Base-by-base conservation (phyloP, 169 alveolate genomes). In the Eimeria praecox region DNA sequence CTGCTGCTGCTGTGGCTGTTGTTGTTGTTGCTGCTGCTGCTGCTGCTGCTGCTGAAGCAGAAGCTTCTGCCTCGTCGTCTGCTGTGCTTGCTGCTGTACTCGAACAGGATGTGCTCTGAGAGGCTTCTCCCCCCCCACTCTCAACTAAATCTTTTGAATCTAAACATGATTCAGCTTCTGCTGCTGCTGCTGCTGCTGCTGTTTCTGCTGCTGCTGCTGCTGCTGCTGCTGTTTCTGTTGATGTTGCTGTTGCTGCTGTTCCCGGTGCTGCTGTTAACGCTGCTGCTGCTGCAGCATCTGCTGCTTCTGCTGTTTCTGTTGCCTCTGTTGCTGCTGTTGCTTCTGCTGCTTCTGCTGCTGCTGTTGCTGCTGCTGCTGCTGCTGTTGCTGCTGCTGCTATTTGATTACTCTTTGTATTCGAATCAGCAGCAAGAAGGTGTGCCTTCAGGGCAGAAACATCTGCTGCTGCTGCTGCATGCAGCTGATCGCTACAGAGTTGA, bases 81-180 rank as follows among this genome's bases (percentile, higher is more conserved):
- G 44, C 88, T 12, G 56, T 62, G 3, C 33, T 62, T 30, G 35
- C 40, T 16, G 33, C 88, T 20, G 73, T 64, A 30, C 89, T 95
- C 8, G 97, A 95, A 33, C 96, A 97, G 85, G 93, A 97, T 38
- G 97, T 24, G 96, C 96, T 64, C 62, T 80, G 89, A 80, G 93
- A 20, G 80, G 82, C 94, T 86, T 83, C 88, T 80, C 59, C 71
- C 64, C 62, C 66, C 96, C 22, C 27, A 92, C 96, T 40, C 95
- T 27, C 78, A 91, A 59, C 75, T 91, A 90, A 78, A 78, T 40
- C 30, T 62, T 62, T 30, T 33, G n/a, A n/a, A n/a, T n/a, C n/a
- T n/a, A n/a, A n/a, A n/a, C n/a, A n/a, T n/a, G n/a, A n/a, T n/a
- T n/a, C n/a, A n/a, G 73, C 87, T 86, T 54, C 46, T 69, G 71